Evolutionary conservation across 106 monocot species (phyloP), one percentile per base, ranked within the genome.

Genomic region (Platanthera guangdongensis): DNA sequence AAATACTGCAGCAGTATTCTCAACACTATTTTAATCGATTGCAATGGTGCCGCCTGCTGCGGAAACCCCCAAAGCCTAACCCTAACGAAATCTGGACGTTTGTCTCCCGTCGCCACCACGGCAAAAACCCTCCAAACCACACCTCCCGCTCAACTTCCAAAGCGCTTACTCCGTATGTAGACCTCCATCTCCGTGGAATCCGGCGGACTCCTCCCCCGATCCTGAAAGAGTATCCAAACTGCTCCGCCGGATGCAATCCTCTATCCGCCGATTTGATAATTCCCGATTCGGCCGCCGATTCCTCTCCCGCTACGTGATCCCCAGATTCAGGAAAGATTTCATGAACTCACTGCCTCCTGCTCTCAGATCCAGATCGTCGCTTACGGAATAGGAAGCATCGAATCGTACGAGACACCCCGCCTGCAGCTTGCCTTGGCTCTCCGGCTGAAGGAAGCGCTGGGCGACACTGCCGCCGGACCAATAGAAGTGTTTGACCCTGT

Each of bases 181-280:
- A 32, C 25, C 53, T 76, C 90, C 85, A 74, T 76, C 77, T 13
- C 90, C 84, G 72, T 91, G 93, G 93, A 79, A 85, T 4, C 95
- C 95, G 8, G 39, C 50, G 16, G 83, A 90, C 57, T 53, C 87
- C 47, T 18, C 63, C 13, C 39, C 78, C 78, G 81, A 87, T 52
- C 78, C 81, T 22, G 70, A 72, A 6, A 47, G 80, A 21, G 76
- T 77, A 47, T 70, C 79, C 25, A 73, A 52, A 5, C 82, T 93
- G 78, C 86, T 86, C 71, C 57, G 54, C 62, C 77, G 77, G 47
- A 79, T 91, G 73, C 53, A 75, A 10, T 81, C 81, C 78, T 63
- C 93, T 47, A 63, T 88, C 32, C 19, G 16, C 49, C 78, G 76
- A 7, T 80, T 96, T 57, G 79, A 81, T 59, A 32, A 52, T 14